Evolutionary conservation across 306 rosid species (phyloP), one percentile per base, ranked within the genome.

Genomic region (Begonia peltatifolia): DNA sequence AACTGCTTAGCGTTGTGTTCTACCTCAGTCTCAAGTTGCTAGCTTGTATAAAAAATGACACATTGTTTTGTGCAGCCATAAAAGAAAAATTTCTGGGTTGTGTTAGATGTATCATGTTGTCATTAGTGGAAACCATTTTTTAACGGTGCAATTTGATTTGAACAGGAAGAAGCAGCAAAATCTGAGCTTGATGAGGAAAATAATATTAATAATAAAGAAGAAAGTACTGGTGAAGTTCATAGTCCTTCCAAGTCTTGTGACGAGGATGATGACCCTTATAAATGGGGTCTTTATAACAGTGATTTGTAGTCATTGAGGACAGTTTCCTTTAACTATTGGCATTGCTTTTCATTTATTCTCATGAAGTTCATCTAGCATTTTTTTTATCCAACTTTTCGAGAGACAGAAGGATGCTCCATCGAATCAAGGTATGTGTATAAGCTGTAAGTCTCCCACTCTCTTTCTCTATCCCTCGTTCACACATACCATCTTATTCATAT

Each of bases 181-280:
- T 14, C 68, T 1, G 73, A 71, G 67, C 57, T 17, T 11, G 64
- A 46, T 17, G 52, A 56, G 62, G 76, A 61, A 1, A 64, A 14
- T 30, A 30, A 30, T 17, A 23, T 20, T 13, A 61, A 54, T 11
- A 51, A n/a, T 17, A 44, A 52, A 57, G 76, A 80, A 55, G 64
- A 11, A 52, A 75, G 54, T 56, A 55, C 50, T 59, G 64, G 12
- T 15, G 55, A 73, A 70, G 36, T 57, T 70, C 64, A 64, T 18
- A 62, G 79, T 67, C 81, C 83, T 42, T 49, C 67, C 43, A 78
- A 82, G 71, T 55, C 66, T 58, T 75, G 78, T 15, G 82, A 58
- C 59, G 52, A 62, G 46, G 87, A 78, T 9, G 74, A 49, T 5
- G 85, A 75, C 9, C 46, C 42, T 41, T 42, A 62, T 52, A 55